Evolutionary conservation across 306 rosid genomes (phyloP), one percentile per base, ranked within the genome.

Genomic region (Sophora flavescens): DNA sequence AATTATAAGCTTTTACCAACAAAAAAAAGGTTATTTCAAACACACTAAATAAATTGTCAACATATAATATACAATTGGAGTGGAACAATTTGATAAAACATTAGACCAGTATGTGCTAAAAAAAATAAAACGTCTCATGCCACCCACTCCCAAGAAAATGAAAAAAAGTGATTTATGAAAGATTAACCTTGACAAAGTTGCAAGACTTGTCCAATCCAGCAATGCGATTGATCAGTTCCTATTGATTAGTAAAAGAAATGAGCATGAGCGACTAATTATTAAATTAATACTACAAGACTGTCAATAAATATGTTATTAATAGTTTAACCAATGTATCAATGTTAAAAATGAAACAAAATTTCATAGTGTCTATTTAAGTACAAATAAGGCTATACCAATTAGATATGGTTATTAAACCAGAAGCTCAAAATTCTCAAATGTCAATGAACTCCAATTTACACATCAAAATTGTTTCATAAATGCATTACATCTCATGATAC

Each of bases 111-210:
- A 60, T 35, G 58, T 36, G 68, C 42, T 57, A n/a, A n/a, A n/a
- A 2, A 48, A 76, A 52, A 12, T 42, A 71, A 7, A 6, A 67
- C 5, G 44, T 5, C 18, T 14, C 56, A 2, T 8, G 3, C 50
- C 22, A 1, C 30, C 30, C 30, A 28, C 30, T 28, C 30, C 28
- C 51, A 2, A 7, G 9, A 5, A 11, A 53, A 50, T 18, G n/a
- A 59, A 16, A 69, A 36, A 64, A 15, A 39, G 42, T 50, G 38
- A 79, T 63, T 38, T 16, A 47, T 53, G 28, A 45, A 75, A 54
- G 4, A 76, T 84, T 41, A 76, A 91, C 96, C 96, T 91, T 91
- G 16, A 91, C 87, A 70, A 87, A 89, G 70, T 83, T 41, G 68
- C 96, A 91, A 32, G 87, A 82, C 58, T 79, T 87, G 78, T 88